A percentile compares a stretch with the other conserved stretches of the same genome.
These are phyloP conservation scores for Aspergillus piperis DNA, from an alignment of 2,329 filamentous ascomycete species.

Conservation along the genomic window DNA sequence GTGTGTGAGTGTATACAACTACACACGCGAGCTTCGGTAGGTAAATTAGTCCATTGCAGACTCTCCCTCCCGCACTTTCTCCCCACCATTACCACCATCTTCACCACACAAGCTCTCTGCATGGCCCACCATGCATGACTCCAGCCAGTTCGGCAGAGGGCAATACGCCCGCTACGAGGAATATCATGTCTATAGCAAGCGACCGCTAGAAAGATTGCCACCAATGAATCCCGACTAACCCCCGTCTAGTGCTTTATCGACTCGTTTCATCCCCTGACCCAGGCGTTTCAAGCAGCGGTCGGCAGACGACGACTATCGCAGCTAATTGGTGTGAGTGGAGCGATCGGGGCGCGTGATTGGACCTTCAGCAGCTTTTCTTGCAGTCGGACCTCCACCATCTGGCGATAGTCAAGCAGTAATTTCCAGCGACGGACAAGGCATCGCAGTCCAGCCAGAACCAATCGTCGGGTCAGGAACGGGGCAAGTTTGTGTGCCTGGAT, in stretches of 20 bases:
- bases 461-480: neutral
- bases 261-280: slow-evolving; percentile 15
- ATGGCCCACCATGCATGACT: neutral
- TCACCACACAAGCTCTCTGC: neutral
- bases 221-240: slow-evolving; percentile 11
- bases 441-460: neutral
- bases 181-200: neutral
- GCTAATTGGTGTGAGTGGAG: slow-evolving; percentile 8
- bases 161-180: neutral
- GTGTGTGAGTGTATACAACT: no score
- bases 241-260: slow-evolving; percentile 4
- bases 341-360: neutral
- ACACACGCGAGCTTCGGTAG: no score
- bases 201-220: neutral
- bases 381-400: neutral
- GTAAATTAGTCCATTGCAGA: no score
- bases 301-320: neutral
- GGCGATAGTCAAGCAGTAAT: neutral
- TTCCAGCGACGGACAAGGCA: neutral
- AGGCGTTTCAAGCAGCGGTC: slow-evolving; percentile 12
- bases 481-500: neutral
- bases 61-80: no score
- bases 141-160: neutral
- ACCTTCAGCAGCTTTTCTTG: neutral
- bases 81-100: no score